A percentile compares a stretch with the other conserved stretches of the same genome.
Conservation (phyloP, 148 eudicot genomes). For the Bassia scoparia region DNA sequence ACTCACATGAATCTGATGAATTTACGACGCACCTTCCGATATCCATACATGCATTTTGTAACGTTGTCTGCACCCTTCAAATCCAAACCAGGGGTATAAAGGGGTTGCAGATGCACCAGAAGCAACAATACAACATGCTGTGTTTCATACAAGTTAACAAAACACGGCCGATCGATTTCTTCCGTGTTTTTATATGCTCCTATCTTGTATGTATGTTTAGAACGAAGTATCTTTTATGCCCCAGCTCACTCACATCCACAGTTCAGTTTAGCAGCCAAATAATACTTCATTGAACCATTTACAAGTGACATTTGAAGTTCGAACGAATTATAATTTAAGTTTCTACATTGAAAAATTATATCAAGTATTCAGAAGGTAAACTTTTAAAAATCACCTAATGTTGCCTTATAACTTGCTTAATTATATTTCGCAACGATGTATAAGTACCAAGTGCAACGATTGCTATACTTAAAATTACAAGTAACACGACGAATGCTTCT, state of each 20-base stretch:
- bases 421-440: conserved; percentile 40
- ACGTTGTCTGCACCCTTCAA: neutral
- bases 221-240: too few relatives aligned
- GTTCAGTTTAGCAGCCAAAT: too few relatives aligned
- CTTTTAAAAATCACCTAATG: conserved; percentile 2
- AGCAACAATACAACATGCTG: neutral
- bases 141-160: too few relatives aligned
- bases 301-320: too few relatives aligned
- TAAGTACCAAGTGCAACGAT: conserved; percentile 49
- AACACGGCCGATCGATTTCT: too few relatives aligned
- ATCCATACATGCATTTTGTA: neutral
- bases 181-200: too few relatives aligned
- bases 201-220: too few relatives aligned
- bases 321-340: too few relatives aligned
- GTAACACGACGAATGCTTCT: conserved; percentile 28
- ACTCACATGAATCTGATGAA: neutral
- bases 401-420: conserved; percentile 10
- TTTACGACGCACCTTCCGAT: neutral
- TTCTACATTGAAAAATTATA: too few relatives aligned
- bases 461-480: conserved; percentile 38
- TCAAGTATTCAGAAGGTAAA: too few relatives aligned
- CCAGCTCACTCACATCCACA: too few relatives aligned
- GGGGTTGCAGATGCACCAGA: neutral
- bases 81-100: neutral
- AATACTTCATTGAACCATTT: too few relatives aligned